Evolutionary conservation across 768 basidiomycete genomes (phyloP).

Genomic region (Tricholoma sp.): DNA sequence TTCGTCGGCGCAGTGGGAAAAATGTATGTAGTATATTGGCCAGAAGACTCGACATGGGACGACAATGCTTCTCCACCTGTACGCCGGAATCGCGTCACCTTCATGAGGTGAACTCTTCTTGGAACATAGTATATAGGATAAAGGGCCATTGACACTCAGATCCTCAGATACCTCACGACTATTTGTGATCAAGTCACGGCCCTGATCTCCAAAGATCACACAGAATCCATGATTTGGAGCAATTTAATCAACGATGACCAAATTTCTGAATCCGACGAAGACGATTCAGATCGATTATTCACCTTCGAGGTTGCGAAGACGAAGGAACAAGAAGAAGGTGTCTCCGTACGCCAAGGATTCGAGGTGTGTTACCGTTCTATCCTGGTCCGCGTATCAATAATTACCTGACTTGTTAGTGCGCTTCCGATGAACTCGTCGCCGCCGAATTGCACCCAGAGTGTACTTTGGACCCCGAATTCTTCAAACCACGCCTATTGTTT

Average conservation of each 20-base stretch:
- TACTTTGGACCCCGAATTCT: background rate
- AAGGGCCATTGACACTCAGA: background rate
- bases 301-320: constrained; percentile 51
- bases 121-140: background rate
- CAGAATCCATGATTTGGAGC: constrained; percentile 39
- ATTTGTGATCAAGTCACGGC: constrained; percentile 51
- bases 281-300: constrained; percentile 43
- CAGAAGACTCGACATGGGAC: constrained; percentile 54
- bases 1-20: constrained; percentile 3
- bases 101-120: constrained; percentile 48
- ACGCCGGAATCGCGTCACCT: constrained; percentile 49
- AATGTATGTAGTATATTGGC: constrained; percentile 55
- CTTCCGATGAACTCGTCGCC: background rate
- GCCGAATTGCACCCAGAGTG: background rate
- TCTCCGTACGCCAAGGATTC: constrained; percentile 39
- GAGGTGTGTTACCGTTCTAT: constrained; percentile 25
- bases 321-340: constrained; percentile 51
- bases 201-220: constrained; percentile 46
- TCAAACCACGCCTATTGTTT: constrained; percentile 26
- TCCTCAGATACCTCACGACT: constrained; percentile 51
- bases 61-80: constrained; percentile 42
- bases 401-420: background rate
- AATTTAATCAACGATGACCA: constrained; percentile 22
- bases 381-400: background rate
- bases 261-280: constrained; percentile 28